Conservation (phyloP, 495 filamentous ascomycete species). For the Trichoderma orchidacearum region DNA sequence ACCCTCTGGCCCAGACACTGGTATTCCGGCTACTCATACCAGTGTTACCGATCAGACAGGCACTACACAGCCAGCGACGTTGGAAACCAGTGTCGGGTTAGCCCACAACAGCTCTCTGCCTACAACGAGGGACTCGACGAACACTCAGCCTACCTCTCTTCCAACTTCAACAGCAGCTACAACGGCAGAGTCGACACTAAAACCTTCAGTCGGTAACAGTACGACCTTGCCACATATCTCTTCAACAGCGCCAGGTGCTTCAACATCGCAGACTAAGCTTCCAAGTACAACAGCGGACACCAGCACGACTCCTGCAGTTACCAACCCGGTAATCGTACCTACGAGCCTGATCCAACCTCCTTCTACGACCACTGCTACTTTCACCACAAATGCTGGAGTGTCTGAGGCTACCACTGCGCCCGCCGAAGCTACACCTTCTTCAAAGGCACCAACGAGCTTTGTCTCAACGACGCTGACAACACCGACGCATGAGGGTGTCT, state of each 20-base stretch:
- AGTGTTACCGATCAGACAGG: background rate
- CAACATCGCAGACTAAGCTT: background rate
- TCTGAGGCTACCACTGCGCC: background rate
- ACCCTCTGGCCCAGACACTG: background rate
- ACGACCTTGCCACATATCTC: too few species aligned
- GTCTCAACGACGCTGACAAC: too few species aligned
- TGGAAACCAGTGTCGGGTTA: too few species aligned
- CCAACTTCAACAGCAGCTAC: too few species aligned
- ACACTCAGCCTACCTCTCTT: too few species aligned
- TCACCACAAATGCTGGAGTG: background rate
- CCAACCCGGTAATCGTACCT: background rate
- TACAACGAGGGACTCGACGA: too few species aligned
- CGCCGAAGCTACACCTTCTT: background rate
- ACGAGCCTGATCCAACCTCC: background rate
- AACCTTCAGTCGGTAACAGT: too few species aligned
- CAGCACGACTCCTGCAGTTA: background rate
- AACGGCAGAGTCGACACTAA: too few species aligned
- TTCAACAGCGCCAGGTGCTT: background rate
- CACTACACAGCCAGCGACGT: too few species aligned
- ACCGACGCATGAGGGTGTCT: background rate
- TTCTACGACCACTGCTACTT: background rate
- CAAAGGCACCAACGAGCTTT: background rate
- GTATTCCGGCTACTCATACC: background rate
- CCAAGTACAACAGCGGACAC: background rate
- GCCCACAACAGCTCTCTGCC: too few species aligned